Evolutionary conservation across 352 stramenopile genomes (phyloP).

Genomic region (Phytophthora tubulina): DNA sequence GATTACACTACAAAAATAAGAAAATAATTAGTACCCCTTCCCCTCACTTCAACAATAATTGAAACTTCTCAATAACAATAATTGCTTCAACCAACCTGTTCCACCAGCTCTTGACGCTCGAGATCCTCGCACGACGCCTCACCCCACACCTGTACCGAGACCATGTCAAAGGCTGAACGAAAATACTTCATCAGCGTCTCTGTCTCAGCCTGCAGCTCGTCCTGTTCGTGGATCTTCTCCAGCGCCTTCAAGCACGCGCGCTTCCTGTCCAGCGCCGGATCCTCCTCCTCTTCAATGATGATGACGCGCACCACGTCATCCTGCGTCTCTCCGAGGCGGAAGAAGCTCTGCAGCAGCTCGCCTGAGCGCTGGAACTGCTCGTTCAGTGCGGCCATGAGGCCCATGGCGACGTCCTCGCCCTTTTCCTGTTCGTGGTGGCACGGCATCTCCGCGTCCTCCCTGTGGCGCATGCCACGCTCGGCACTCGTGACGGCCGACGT

Average conservation of each 20-base stretch:
- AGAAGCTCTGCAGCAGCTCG: constrained; percentile 52
- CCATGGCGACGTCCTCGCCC: constrained; percentile 15
- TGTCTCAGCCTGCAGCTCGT: constrained; percentile 47
- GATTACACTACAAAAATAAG: constrained; percentile 42
- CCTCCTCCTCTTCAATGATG: constrained; percentile 44
- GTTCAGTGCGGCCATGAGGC: constrained; percentile 44
- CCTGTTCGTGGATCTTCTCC: constrained; percentile 55
- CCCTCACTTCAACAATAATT: constrained; percentile 12
- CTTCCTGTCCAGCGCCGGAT: constrained; percentile 35
- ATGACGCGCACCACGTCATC: constrained; percentile 41
- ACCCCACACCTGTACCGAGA: constrained; percentile 55
- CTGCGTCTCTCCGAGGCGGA: constrained; percentile 27
- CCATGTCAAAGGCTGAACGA: constrained; percentile 48
- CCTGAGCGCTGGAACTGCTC: constrained; percentile 53
- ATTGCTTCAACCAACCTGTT: constrained; percentile 37
- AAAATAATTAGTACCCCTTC: constrained; percentile 3
- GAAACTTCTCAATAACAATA: neutral
- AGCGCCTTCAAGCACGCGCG: constrained; percentile 56
- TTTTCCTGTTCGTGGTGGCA: constrained; percentile 19
- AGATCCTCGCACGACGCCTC: constrained; percentile 66
- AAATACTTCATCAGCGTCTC: constrained; percentile 52
- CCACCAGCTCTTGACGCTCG: constrained; percentile 30
- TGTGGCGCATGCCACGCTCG: constrained; percentile 17
- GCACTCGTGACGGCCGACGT: constrained; percentile 31
- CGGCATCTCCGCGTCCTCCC: constrained; percentile 17